These are phyloP conservation scores for Cercospora canescens DNA, from an alignment of 2,329 filamentous ascomycete species.

Conservation along the genomic window DNA sequence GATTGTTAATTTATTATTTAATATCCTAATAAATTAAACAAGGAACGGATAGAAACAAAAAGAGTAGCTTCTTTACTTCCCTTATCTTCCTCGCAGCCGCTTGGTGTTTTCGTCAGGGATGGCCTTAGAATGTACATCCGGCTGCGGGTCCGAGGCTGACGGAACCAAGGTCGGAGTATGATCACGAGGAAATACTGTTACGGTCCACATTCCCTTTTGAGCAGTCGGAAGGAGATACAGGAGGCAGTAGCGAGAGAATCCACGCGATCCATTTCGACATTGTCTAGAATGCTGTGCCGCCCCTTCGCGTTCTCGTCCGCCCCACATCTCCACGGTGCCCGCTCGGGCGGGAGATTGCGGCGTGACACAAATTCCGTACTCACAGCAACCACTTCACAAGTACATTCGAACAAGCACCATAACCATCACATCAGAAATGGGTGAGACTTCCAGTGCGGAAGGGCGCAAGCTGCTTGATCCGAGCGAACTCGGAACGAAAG, in stretches of 20 bases:
- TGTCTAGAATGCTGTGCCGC: not conserved
- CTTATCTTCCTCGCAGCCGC: not conserved
- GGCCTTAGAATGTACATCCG: not conserved
- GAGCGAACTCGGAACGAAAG: slow-evolving; percentile 80
- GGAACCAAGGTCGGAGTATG: not conserved
- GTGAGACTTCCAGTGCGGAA: not conserved
- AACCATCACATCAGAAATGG: not conserved
- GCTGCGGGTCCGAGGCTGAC: not conserved
- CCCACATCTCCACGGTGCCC: not conserved
- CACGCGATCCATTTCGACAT: not conserved
- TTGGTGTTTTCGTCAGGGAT: not conserved
- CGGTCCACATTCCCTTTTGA: not conserved
- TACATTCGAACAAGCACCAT: not conserved
- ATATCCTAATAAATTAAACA: not conserved
- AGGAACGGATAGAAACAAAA: not conserved
- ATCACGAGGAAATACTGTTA: not conserved
- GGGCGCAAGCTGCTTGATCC: slow-evolving; percentile 59
- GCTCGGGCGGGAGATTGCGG: not conserved
- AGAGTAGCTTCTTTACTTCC: not conserved
- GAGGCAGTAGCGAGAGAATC: not conserved
- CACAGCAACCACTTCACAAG: not conserved
- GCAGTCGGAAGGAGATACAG: not conserved
- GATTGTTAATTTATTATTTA: too few species aligned
- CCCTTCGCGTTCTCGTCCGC: not conserved
- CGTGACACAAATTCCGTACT: not conserved